Base-by-base conservation (phyloP, 108 stramenopile species). In the Fistulifera solaris region DNA sequence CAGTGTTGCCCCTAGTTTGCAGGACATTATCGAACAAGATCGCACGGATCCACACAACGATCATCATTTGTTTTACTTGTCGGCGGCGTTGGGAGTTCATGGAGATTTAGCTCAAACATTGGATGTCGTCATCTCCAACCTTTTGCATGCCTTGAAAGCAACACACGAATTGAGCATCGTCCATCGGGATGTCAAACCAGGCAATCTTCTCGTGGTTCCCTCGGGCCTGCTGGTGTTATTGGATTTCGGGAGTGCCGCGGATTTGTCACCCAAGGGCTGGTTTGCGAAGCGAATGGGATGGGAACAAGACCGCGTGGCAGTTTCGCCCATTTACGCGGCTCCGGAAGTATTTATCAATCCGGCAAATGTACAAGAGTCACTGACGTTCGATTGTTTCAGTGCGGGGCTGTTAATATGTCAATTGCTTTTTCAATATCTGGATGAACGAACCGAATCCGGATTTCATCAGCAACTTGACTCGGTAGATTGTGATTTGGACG, bases 181-280 rank as follows among this genome's bases (percentile, higher is more conserved):
- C 14, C 88, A 89, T 66, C 75, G 88, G 10, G 88, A 89, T 68
- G 62, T 85, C 43, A 89, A 89, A 64, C 88, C 84, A 10, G 77
- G 66, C 21, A 85, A 85, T 58, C 54, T 89, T 11, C 51, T 85
- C 11, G 66, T 80, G 24, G 61, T 66, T 2, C 52, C 56, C 38
- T 14, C 59, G 27, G 35, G 52, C 39, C 21, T 16, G 43, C 39
- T 69, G 47, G 51, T 67, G 72, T 47, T 89, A 40, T 73, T 89
- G 56, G 88, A 89, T 66, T 89, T 85, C 74, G 88, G 88, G 11
- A 73, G 70, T 40, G 88, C 88, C 39, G 83, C 83, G 12, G 88
- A 89, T 45, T 59, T 89, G 22, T 76, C 82, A 50, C 75, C 75
- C 35, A 38, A 47, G 58, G 6, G 27, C 31, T 17, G 49, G 18